Percentiles rank a stretch among this genome's conserved stretches.
Evolutionary conservation across 1,284 basidiomycete genomes (phyloP).

Genomic region (Heterobasidion parviporum): DNA sequence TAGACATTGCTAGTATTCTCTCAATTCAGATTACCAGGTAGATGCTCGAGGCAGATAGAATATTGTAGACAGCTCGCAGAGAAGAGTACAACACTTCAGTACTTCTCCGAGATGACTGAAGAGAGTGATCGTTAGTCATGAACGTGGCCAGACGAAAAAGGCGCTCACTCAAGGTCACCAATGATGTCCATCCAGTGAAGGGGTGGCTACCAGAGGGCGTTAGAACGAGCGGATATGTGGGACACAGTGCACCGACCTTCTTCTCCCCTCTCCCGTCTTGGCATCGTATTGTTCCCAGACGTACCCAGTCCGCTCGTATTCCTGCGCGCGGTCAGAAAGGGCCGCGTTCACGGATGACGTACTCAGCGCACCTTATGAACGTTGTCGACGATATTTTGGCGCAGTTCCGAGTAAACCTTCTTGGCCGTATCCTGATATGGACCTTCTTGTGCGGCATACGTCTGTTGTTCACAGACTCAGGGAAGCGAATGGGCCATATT

Average conservation of each 20-base stretch:
- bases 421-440: conserved; percentile 70
- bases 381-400: conserved; percentile 80
- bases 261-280: conserved; percentile 69
- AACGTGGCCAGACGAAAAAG: conserved; percentile 6
- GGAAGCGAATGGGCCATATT: neutral
- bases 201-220: conserved; percentile 55
- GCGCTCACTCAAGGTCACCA: conserved; percentile 67
- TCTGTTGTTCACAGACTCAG: conserved; percentile 32
- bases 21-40: too few species aligned
- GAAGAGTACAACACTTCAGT: conserved; percentile 15
- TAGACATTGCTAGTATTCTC: too few species aligned
- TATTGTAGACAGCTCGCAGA: too few species aligned
- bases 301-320: conserved; percentile 87
- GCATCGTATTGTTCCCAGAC: conserved; percentile 97
- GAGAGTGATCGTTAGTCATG: conserved; percentile 7
- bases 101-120: conserved; percentile 38
- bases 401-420: conserved; percentile 72
- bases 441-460: conserved; percentile 72
- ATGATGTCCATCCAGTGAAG: conserved; percentile 89
- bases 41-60: too few species aligned
- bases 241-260: conserved; percentile 46
- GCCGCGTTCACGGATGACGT: neutral
- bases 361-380: conserved; percentile 60
- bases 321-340: conserved; percentile 33
- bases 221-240: neutral